These are phyloP conservation scores for Paulownia fortunei DNA, from an alignment of 257 asterid species.

Conservation along the genomic window DNA sequence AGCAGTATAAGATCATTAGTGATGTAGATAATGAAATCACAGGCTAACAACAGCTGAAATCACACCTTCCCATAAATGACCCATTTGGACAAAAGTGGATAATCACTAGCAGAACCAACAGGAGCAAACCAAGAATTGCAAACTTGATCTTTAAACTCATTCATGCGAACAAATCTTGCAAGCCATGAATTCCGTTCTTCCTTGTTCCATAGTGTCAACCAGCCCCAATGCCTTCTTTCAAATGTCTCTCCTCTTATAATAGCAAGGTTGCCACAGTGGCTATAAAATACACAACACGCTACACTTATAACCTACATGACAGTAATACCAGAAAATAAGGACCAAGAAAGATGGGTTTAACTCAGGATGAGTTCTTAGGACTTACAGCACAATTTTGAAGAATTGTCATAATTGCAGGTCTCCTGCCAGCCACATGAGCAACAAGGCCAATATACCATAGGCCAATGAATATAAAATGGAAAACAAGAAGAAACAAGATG, in stretches of 20 bases:
- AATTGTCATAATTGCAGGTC: conserved; percentile 85
- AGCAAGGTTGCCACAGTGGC: conserved; percentile 98
- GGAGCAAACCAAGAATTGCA: conserved; percentile 99
- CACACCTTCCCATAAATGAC: conserved; percentile 97
- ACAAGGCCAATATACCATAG: conserved; percentile 97
- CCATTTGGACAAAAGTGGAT: conserved; percentile 94
- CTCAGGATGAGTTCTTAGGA: conserved; percentile 34
- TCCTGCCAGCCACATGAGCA: conserved; percentile 94
- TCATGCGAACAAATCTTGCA: conserved; percentile 78
- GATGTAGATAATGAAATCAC: conserved; percentile 7
- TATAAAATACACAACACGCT: conserved; percentile 99
- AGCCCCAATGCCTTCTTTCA: conserved; percentile 69
- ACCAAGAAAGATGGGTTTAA: conserved; percentile 29
- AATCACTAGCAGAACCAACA: conserved; percentile 97
- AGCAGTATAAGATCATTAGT: conserved; percentile 40
- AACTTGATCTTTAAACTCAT: conserved; percentile 86
- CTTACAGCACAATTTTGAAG: conserved; percentile 97
- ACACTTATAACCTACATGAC: conserved; percentile 94
- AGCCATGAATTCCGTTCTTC: conserved; percentile 86
- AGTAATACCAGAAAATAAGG: conserved; percentile 53
- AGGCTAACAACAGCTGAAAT: conserved; percentile 8
- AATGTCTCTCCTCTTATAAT: conserved; percentile 66
- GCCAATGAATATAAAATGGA: conserved; percentile 87
- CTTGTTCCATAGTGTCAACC: conserved; percentile 85
- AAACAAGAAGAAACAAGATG: conserved; percentile 85